Percentiles rank a stretch among this genome's conserved stretches.
Evolutionary conservation across 2,329 filamentous ascomycete genomes (phyloP).

Genomic region (Dactylella cylindrospora): DNA sequence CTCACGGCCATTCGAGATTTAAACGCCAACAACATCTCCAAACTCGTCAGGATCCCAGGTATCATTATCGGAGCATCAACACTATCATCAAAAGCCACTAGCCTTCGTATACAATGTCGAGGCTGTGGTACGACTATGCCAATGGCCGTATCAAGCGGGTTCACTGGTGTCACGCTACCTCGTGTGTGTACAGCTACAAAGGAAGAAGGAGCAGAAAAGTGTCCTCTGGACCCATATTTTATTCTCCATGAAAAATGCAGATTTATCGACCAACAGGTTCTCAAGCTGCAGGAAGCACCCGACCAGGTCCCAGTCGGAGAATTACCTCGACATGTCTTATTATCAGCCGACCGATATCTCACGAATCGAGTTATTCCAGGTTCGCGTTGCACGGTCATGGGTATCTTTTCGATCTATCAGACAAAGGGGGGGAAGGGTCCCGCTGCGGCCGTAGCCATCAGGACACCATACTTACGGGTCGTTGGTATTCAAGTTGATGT

Average conservation of each 20-base stretch:
- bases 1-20: conserved; percentile 92
- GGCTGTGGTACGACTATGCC: conserved; percentile 74
- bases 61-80: conserved; percentile 98
- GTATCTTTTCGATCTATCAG: conserved; percentile 97
- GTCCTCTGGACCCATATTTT: conserved; percentile 92
- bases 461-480: conserved; percentile 89
- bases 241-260: conserved; percentile 90
- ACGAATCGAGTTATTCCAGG: conserved; percentile 95
- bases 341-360: conserved; percentile 93
- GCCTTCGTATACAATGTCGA: conserved; percentile 81
- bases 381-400: conserved; percentile 90
- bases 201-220: conserved; percentile 67
- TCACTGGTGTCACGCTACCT: conserved; percentile 81
- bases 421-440: conserved; percentile 81
- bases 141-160: conserved; percentile 77
- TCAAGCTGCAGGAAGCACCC: conserved; percentile 95
- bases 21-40: conserved; percentile 86
- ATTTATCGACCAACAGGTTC: conserved; percentile 96
- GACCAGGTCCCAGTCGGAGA: conserved; percentile 98
- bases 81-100: conserved; percentile 90
- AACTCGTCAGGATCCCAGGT: conserved; percentile 92
- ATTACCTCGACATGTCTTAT: conserved; percentile 87
- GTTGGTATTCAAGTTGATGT: conserved; percentile 89
- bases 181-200: conserved; percentile 69
- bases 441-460: conserved; percentile 84